Percentiles rank a stretch among this genome's conserved stretches.
These are phyloP conservation scores for Acanthamoeba rhysodes DNA, from an alignment of 208 protist genomes.

Conservation along the genomic window DNA sequence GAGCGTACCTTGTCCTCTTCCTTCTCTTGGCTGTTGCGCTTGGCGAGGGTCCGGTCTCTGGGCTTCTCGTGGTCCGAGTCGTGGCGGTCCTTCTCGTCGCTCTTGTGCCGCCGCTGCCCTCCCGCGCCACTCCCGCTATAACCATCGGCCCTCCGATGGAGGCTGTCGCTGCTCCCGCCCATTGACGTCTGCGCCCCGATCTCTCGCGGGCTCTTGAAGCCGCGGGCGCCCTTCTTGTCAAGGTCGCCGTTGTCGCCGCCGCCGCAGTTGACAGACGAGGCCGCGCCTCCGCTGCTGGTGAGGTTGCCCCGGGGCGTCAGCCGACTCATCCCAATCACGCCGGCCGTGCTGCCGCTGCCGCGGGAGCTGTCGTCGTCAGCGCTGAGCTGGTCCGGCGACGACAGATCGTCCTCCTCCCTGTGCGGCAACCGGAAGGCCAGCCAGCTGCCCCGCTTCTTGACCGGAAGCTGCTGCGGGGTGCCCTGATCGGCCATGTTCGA, in stretches of 20 bases:
- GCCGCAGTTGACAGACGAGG: not conserved
- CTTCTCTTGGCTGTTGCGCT: slow-evolving; percentile 3
- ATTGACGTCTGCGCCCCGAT: not conserved
- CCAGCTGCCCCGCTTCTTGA: not conserved
- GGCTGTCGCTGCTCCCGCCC: not conserved
- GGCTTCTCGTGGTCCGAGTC: not conserved
- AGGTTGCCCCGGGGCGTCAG: not conserved
- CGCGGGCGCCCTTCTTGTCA: not conserved
- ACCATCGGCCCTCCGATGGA: not conserved
- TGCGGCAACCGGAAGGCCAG: not conserved
- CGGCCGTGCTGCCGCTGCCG: not conserved
- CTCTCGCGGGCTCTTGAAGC: not conserved
- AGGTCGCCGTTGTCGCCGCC: not conserved
- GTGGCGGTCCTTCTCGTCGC: not conserved
- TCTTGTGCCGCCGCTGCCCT: not conserved
- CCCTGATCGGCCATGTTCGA: too few relatives aligned
- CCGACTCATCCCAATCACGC: not conserved
- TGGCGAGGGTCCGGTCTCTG: not conserved
- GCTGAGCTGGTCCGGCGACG: not conserved
- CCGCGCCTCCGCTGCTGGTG: too few relatives aligned
- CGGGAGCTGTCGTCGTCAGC: not conserved
- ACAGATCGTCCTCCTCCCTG: not conserved
- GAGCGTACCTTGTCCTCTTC: not conserved
- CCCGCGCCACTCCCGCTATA: too few relatives aligned
- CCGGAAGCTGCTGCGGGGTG: not conserved